These are phyloP conservation scores for Ustilago tritici DNA, from an alignment of 1,284 basidiomycete species.

Conservation along the genomic window DNA sequence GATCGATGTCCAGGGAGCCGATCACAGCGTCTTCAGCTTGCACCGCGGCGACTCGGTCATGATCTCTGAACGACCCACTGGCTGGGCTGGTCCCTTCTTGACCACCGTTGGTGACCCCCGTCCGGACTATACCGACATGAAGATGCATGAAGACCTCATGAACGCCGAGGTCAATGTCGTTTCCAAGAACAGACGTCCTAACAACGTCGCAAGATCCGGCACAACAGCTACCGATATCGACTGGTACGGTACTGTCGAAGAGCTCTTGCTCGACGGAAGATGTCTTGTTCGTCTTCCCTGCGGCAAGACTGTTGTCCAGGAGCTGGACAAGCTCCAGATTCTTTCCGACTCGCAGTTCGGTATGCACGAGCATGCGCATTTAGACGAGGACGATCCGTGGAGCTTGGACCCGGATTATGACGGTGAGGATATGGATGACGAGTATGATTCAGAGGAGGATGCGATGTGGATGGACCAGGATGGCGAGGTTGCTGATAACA, in stretches of 20 bases:
- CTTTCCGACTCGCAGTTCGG: slow-evolving; percentile 45
- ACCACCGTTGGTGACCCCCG: slow-evolving; percentile 48
- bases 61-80: slow-evolving; percentile 77
- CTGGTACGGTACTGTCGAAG: slow-evolving; percentile 72
- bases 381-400: slow-evolving; percentile 36
- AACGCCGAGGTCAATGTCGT: slow-evolving; percentile 32
- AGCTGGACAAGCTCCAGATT: slow-evolving; percentile 53
- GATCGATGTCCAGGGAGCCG: slow-evolving; percentile 81
- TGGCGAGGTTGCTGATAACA: slow-evolving; percentile 54
- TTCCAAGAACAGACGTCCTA: background rate
- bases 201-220: slow-evolving; percentile 10
- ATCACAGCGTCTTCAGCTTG: slow-evolving; percentile 75
- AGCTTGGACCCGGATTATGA: slow-evolving; percentile 17
- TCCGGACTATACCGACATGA: slow-evolving; percentile 29
- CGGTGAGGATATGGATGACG: slow-evolving; percentile 36
- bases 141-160: slow-evolving; percentile 40
- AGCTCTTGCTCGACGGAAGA: slow-evolving; percentile 70
- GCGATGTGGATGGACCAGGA: slow-evolving; percentile 56
- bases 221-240: slow-evolving; percentile 58
- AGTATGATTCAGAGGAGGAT: slow-evolving; percentile 24
- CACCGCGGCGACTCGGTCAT: slow-evolving; percentile 86
- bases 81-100: slow-evolving; percentile 66
- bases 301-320: slow-evolving; percentile 59
- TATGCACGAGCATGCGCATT: slow-evolving; percentile 42
- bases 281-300: slow-evolving; percentile 68